Evolutionary conservation across 768 basidiomycete species (phyloP), one percentile per base, ranked within the genome.

Genomic region (Agaricus subrufescens): DNA sequence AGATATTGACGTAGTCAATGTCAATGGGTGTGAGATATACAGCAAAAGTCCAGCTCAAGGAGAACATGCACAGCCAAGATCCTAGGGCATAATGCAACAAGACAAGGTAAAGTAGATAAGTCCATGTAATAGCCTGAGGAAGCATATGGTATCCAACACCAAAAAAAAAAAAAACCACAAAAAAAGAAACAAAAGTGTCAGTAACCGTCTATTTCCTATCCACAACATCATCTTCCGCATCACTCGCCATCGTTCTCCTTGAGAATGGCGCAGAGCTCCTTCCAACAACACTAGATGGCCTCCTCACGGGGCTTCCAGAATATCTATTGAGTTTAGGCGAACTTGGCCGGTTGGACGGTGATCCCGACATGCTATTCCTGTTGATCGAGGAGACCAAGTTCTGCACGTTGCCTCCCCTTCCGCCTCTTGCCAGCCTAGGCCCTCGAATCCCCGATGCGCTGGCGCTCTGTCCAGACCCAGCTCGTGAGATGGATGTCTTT

Each of bases 181-280:
- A 46, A 29, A 29, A 38, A 39, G 9, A 2, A 11, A 44, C 19
- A 46, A 23, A 47, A 26, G 45, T 23, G 19, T 42, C 48, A 10
- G 43, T 39, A 29, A 38, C 31, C 27, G 30, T 58, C 63, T 59
- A 70, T 57, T 69, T 71, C 57, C 59, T 70, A 64, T 69, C 79
- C 26, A 87, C 74, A 56, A 87, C 72, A 61, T 87, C 82, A 59
- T 91, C 90, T 66, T 92, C 90, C 37, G 89, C 89, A 64, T 91
- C 89, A 65, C 87, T 89, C 42, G 86, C 87, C 85, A 88, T 87
- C 48, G 89, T 90, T 67, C 88, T 79, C 65, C 88, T 80, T 52
- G 87, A 85, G 53, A 85, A 76, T 30, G 78, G 75, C 38, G 77
- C 73, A 30, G 67, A 60, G 9, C 74, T 70, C 59, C 80, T 71